Evolutionary conservation across 371 early-diverging fungal genomes (phyloP).

Genomic region (Parasitella parasitica): DNA sequence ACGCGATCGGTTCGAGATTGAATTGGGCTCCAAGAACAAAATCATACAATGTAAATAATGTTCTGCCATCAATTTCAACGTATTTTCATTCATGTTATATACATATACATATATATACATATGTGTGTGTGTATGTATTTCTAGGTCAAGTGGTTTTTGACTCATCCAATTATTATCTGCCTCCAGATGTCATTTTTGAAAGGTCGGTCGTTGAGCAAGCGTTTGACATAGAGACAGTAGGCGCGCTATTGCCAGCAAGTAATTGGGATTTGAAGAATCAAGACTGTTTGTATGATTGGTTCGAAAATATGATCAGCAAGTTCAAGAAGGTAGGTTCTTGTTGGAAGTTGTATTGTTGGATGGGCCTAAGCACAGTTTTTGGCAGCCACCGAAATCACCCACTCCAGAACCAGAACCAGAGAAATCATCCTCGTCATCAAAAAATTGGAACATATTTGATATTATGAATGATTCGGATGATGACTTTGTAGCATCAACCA

Average conservation of each 20-base stretch:
- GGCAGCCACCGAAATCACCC: background rate
- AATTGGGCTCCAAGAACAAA: background rate
- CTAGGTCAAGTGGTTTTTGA: conserved; percentile 14
- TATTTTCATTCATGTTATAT: no score
- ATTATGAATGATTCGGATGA: background rate
- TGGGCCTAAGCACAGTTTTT: no score
- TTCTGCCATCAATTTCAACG: no score
- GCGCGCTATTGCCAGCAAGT: background rate
- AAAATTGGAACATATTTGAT: background rate
- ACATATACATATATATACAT: no score
- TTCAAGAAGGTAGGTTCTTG: background rate
- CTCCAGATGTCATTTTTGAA: conserved; percentile 8
- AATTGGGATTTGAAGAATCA: background rate
- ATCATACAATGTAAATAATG: background rate
- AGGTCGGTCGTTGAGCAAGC: background rate
- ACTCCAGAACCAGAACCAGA: background rate
- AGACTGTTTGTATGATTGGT: conserved; percentile 7
- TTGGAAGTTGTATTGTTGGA: no score
- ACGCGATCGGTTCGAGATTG: conserved; percentile 2
- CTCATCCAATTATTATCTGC: background rate
- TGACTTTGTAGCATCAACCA: background rate
- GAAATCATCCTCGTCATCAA: background rate
- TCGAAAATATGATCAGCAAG: background rate
- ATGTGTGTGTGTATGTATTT: background rate
- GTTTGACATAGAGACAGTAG: background rate